Conservation (phyloP, 2,329 filamentous ascomycete species). For the Blumeria graminis region DNA sequence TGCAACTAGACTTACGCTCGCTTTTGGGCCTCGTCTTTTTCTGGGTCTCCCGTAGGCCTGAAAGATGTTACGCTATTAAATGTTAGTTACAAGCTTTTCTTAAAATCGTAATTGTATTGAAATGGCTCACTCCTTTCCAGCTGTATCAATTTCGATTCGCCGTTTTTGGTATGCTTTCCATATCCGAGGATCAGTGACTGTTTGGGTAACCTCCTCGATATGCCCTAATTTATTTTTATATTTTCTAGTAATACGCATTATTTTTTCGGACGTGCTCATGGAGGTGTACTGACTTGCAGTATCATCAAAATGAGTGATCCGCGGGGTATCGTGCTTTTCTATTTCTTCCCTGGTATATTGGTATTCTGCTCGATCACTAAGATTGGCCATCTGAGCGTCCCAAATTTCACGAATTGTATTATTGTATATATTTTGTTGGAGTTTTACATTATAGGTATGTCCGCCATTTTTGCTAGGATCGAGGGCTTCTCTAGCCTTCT, state of each 20-base stretch:
- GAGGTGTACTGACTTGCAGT: conserved; percentile 52
- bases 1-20: not conserved
- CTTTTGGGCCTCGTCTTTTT: conserved; percentile 26
- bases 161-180: conserved; percentile 73
- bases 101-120: not conserved
- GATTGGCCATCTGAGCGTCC: conserved; percentile 60
- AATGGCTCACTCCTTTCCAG: conserved; percentile 18
- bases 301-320: conserved; percentile 51
- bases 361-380: conserved; percentile 46
- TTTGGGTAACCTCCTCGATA: conserved; percentile 29
- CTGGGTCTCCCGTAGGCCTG: conserved; percentile 39
- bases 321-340: conserved; percentile 42
- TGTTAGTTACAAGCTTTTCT: conserved; percentile 5
- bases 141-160: conserved; percentile 21
- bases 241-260: conserved; percentile 50
- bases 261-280: conserved; percentile 40
- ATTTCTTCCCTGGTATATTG: conserved; percentile 20
- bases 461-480: conserved; percentile 76
- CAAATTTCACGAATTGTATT: conserved; percentile 80
- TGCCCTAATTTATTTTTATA: conserved; percentile 39
- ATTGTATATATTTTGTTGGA: conserved; percentile 79
- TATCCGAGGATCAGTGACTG: conserved; percentile 59
- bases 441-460: conserved; percentile 91
- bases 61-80: conserved; percentile 28
- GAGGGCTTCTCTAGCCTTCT: conserved; percentile 43